phyloP scores from a whole-genome alignment of 352 stramenopile genomes.

The Phytophthora kernoviae region DNA sequence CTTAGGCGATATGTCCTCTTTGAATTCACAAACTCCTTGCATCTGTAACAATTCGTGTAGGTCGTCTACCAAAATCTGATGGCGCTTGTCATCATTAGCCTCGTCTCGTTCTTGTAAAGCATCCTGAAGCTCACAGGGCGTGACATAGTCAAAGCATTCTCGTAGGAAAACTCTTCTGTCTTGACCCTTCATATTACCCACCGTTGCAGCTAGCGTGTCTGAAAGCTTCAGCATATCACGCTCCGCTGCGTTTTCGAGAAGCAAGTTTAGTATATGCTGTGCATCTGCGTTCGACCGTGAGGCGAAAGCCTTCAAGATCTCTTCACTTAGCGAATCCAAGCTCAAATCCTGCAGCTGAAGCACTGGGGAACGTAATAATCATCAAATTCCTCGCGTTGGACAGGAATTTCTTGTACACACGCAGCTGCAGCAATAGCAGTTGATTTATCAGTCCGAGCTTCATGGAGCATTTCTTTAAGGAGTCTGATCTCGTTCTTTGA shows the following conservation, averaged over 20 bases:
- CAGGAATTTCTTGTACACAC: conserved; percentile 4
- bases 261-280: conserved; percentile 32
- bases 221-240: conserved; percentile 42
- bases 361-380: conserved; percentile 30
- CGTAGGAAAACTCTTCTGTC: conserved; percentile 52
- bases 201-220: conserved; percentile 43
- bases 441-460: conserved; percentile 24
- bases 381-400: conserved; percentile 20
- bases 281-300: conserved; percentile 42
- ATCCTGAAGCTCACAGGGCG: conserved; percentile 54
- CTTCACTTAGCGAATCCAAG: conserved; percentile 43
- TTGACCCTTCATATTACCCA: conserved; percentile 49
- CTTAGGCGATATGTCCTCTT: conserved; percentile 1
- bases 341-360: conserved; percentile 45
- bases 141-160: conserved; percentile 67
- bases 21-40: not conserved
- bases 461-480: conserved; percentile 49
- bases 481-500: conserved; percentile 44
- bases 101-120: conserved; percentile 56
- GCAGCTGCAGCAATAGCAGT: conserved; percentile 16
- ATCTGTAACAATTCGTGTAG: conserved; percentile 44
- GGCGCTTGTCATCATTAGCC: conserved; percentile 61
- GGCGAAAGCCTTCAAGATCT: conserved; percentile 58
- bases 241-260: conserved; percentile 49
- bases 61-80: conserved; percentile 54